Evolutionary conservation across 2,329 filamentous ascomycete species (phyloP).

Genomic region (Fusarium piperis): DNA sequence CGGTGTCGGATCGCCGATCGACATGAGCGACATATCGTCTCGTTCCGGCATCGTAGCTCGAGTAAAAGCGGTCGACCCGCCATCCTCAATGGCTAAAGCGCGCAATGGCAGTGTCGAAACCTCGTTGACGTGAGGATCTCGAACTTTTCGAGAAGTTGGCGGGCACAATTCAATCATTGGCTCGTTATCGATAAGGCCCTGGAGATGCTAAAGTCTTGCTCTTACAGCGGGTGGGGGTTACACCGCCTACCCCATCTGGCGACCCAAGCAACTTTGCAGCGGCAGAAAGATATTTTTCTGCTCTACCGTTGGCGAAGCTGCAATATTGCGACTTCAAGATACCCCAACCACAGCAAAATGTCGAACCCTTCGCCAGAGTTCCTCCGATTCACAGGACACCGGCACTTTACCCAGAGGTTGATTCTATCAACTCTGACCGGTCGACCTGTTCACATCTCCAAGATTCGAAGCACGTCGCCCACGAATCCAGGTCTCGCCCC

Average conservation of each 20-base stretch:
- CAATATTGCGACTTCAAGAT: conserved; percentile 37
- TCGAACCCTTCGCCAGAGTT: conserved; percentile 60
- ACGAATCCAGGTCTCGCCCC: conserved; percentile 89
- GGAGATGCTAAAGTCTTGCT: conserved; percentile 14
- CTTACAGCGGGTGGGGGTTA: neutral
- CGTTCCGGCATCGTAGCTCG: conserved; percentile 49
- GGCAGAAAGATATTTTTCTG: conserved; percentile 54
- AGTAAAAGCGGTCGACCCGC: conserved; percentile 48
- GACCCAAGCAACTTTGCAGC: conserved; percentile 16
- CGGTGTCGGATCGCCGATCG: conserved; percentile 44
- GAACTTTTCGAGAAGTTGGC: conserved; percentile 35
- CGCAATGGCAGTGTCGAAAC: conserved; percentile 5
- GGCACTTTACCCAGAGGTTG: conserved; percentile 83
- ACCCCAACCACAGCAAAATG: conserved; percentile 48
- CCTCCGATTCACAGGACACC: conserved; percentile 85
- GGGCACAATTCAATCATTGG: conserved; percentile 4
- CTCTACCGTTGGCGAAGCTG: conserved; percentile 13
- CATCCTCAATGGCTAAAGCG: conserved; percentile 41
- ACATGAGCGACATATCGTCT: conserved; percentile 52
- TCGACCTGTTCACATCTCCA: conserved; percentile 87
- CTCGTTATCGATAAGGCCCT: conserved; percentile 47
- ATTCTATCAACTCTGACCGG: conserved; percentile 92
- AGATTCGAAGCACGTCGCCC: conserved; percentile 88
- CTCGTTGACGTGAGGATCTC: conserved; percentile 18
- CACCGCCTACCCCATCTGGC: conserved; percentile 46